These are phyloP conservation scores for Pseudocercospora crystallina DNA, from an alignment of 2,329 filamentous ascomycete genomes.

Conservation along the genomic window DNA sequence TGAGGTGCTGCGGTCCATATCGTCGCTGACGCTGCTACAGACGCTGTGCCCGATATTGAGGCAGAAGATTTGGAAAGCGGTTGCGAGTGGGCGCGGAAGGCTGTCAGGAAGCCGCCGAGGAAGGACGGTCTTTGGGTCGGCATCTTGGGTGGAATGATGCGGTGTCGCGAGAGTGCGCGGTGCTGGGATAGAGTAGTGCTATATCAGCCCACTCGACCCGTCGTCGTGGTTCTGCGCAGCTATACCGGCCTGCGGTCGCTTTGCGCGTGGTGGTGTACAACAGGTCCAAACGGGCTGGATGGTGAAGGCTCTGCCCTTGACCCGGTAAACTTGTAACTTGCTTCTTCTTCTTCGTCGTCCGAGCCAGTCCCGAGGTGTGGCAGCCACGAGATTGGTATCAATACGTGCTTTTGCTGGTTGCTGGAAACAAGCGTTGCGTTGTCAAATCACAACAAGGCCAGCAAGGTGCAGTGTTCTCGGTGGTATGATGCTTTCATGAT, in stretches of 20 bases:
- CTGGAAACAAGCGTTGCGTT: too few species aligned
- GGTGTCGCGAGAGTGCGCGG: not conserved
- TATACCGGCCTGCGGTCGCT: slow-evolving; percentile 7
- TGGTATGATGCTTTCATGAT: too few species aligned
- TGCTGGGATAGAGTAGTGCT: not conserved
- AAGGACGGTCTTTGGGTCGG: slow-evolving; percentile 63
- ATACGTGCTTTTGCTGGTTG: too few species aligned
- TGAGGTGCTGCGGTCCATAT: slow-evolving; percentile 31
- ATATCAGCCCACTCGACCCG: not conserved
- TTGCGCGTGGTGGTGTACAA: not conserved
- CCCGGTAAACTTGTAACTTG: not conserved
- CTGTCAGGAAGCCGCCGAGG: slow-evolving; percentile 66
- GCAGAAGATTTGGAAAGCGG: slow-evolving; percentile 57
- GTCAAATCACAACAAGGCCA: too few species aligned
- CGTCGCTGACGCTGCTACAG: slow-evolving; percentile 37
- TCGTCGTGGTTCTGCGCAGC: not conserved
- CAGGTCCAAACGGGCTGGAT: too few species aligned
- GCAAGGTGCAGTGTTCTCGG: too few species aligned
- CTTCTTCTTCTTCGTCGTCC: too few species aligned
- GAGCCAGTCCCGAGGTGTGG: too few species aligned
- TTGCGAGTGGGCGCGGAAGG: slow-evolving; percentile 63
- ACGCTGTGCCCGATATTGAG: slow-evolving; percentile 41
- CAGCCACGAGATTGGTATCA: too few species aligned
- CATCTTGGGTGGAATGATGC: slow-evolving; percentile 42
- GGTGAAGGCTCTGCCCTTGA: not conserved